Evolutionary conservation across 2,329 filamentous ascomycete genomes (phyloP).

Genomic region (Fusarium sp.): DNA sequence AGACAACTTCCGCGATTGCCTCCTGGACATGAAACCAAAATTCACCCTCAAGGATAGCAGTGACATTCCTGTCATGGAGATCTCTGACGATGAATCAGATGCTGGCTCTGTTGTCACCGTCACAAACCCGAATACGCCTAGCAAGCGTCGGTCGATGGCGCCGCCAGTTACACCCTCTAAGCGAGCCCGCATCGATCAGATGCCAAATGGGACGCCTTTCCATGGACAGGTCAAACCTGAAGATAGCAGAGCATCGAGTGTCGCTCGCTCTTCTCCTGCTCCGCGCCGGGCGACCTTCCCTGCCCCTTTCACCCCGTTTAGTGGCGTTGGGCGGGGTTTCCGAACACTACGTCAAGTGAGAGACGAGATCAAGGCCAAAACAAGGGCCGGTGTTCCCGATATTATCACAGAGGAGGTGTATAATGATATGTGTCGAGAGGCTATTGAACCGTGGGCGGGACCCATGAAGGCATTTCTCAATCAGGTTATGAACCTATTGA

Average conservation of each 20-base stretch:
- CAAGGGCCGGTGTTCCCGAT: slow-evolving; percentile 70
- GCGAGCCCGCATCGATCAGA: slow-evolving; percentile 47
- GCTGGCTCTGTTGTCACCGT: slow-evolving; percentile 46
- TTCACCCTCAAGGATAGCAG: slow-evolving; percentile 59
- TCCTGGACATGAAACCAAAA: slow-evolving; percentile 64
- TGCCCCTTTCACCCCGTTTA: slow-evolving; percentile 59
- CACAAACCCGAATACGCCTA: slow-evolving; percentile 45
- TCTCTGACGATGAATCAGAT: slow-evolving; percentile 60
- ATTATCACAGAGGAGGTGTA: slow-evolving; percentile 73
- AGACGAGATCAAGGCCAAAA: slow-evolving; percentile 67
- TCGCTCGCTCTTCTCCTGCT: slow-evolving; percentile 30
- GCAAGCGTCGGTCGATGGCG: slow-evolving; percentile 52
- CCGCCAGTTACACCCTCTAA: slow-evolving; percentile 55
- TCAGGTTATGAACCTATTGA: slow-evolving; percentile 65
- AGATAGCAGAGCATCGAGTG: slow-evolving; percentile 53
- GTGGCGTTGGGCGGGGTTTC: slow-evolving; percentile 57
- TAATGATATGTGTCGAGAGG: slow-evolving; percentile 69
- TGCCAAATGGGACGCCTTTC: slow-evolving; percentile 18
- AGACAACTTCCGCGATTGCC: slow-evolving; percentile 65
- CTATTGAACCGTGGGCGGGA: slow-evolving; percentile 70
- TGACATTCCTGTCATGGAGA: slow-evolving; percentile 56
- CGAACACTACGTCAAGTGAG: slow-evolving; percentile 68
- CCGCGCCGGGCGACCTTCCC: slow-evolving; percentile 44
- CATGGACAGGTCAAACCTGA: slow-evolving; percentile 57
- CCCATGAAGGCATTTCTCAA: slow-evolving; percentile 67